Percentiles rank a stretch among this genome's conserved stretches.
Evolutionary conservation across 768 basidiomycete genomes (phyloP).

Genomic region (Hemileccinum rubropunctum): DNA sequence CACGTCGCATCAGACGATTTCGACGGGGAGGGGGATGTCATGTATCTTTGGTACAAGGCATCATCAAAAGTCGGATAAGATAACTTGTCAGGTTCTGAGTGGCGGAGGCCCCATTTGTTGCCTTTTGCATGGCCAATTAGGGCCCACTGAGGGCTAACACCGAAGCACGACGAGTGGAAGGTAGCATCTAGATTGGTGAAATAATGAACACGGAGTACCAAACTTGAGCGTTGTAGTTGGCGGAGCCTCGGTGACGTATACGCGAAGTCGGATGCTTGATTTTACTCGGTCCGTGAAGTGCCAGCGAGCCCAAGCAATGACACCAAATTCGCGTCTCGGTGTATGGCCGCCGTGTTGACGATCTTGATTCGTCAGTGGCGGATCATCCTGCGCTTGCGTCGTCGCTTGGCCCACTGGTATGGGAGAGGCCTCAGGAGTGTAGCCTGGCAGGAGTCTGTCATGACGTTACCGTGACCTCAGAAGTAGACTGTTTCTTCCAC

Average conservation of each 20-base stretch:
- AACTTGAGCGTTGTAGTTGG: neutral
- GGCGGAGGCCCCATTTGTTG: neutral
- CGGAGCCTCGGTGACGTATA: neutral
- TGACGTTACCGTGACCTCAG: neutral
- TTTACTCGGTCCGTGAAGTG: neutral
- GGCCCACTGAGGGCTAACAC: neutral
- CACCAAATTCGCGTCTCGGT: neutral
- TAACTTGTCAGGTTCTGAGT: neutral
- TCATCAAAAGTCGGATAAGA: neutral
- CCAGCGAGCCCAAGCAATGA: neutral
- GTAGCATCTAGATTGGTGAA: neutral
- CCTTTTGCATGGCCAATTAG: neutral
- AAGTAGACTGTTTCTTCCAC: neutral
- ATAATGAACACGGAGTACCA: neutral
- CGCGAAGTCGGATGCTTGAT: neutral
- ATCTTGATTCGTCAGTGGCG: conserved; percentile 14
- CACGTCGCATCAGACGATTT: conserved; percentile 13
- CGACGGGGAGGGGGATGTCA: neutral
- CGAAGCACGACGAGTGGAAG: neutral
- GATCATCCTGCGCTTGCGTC: conserved; percentile 12
- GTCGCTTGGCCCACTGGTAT: neutral
- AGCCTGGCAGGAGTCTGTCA: neutral
- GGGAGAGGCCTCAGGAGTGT: neutral
- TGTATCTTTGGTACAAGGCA: too few relatives aligned
- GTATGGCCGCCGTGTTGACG: neutral